A percentile compares a stretch with the other conserved stretches of the same genome.
phyloP scores from a whole-genome alignment of 257 asterid species.

The Capsicum pubescens region DNA sequence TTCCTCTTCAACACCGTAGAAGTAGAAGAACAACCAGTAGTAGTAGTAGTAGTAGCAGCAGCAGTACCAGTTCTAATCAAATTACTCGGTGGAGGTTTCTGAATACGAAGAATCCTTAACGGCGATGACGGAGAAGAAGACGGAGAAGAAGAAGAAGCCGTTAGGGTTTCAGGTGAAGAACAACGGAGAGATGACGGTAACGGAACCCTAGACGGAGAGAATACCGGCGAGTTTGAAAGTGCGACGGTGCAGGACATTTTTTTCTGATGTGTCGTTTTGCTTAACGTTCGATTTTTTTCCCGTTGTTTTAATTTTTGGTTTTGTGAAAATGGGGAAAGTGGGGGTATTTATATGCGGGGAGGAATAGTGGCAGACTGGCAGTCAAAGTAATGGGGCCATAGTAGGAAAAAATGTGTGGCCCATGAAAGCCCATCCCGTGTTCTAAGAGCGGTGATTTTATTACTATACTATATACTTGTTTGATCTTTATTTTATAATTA shows the following conservation, averaged over 20 bases:
- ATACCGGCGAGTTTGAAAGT: constrained; percentile 67
- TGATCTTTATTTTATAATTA: neutral
- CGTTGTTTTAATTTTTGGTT: neutral
- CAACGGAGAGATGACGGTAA: constrained; percentile 32
- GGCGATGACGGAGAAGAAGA: constrained; percentile 57
- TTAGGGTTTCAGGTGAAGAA: constrained; percentile 39
- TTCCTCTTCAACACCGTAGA: constrained; percentile 60
- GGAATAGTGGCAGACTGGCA: constrained; percentile 15
- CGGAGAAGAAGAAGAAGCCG: constrained; percentile 44
- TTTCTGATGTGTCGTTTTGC: neutral
- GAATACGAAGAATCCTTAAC: constrained; percentile 58
- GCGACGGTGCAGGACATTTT: constrained; percentile 57
- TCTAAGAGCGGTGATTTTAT: constrained; percentile 25
- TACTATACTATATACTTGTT: neutral
- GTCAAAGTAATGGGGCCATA: constrained; percentile 7
- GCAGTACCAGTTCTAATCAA: constrained; percentile 48
- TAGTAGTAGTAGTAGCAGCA: constrained; percentile 37
- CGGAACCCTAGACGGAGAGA: constrained; percentile 47
- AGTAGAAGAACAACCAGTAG: constrained; percentile 31
- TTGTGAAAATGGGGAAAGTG: neutral
- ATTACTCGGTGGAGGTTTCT: constrained; percentile 55
- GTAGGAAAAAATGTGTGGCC: constrained; percentile 33
- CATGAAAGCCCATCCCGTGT: constrained; percentile 43
- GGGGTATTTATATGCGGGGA: constrained; percentile 25
- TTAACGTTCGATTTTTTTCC: constrained; percentile 39